A percentile compares a stretch with the other conserved stretches of the same genome.
Conservation (phyloP, 805 yeast species). For the Yamadazyma nakazawae region DNA sequence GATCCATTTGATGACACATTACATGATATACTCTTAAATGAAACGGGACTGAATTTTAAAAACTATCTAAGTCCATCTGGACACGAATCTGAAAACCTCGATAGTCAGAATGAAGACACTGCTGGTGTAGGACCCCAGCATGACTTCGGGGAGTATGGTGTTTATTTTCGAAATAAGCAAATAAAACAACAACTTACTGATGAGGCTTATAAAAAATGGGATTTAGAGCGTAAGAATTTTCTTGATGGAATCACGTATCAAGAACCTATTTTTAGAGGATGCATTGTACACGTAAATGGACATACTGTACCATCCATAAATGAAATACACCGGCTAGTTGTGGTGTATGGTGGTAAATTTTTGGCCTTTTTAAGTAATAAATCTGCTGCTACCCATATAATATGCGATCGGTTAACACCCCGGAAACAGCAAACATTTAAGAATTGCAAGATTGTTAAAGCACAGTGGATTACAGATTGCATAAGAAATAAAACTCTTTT, state of each 20-base stretch:
- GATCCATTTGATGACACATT: slow-evolving; percentile 15
- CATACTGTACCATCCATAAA: slow-evolving; percentile 78
- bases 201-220: slow-evolving; percentile 49
- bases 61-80: not conserved
- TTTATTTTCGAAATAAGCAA: slow-evolving; percentile 61
- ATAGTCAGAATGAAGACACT: slow-evolving; percentile 1
- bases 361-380: slow-evolving; percentile 67
- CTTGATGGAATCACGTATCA: slow-evolving; percentile 15
- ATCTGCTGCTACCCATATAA: slow-evolving; percentile 75
- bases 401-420: slow-evolving; percentile 78
- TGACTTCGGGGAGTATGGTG: slow-evolving; percentile 63
- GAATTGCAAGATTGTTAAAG: slow-evolving; percentile 72
- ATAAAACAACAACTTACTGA: slow-evolving; percentile 61
- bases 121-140: slow-evolving; percentile 20
- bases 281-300: slow-evolving; percentile 82
- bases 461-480: slow-evolving; percentile 77
- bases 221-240: slow-evolving; percentile 30
- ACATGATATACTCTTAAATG: slow-evolving; percentile 4
- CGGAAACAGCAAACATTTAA: slow-evolving; percentile 63
- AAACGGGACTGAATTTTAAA: slow-evolving; percentile 4
- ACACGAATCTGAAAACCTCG: not conserved
- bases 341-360: slow-evolving; percentile 77
- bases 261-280: slow-evolving; percentile 52
- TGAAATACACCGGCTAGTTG: slow-evolving; percentile 66
- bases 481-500: slow-evolving; percentile 45